Evolutionary conservation across 2,329 filamentous ascomycete genomes (phyloP).

Genomic region (Colletotrichum sp.): DNA sequence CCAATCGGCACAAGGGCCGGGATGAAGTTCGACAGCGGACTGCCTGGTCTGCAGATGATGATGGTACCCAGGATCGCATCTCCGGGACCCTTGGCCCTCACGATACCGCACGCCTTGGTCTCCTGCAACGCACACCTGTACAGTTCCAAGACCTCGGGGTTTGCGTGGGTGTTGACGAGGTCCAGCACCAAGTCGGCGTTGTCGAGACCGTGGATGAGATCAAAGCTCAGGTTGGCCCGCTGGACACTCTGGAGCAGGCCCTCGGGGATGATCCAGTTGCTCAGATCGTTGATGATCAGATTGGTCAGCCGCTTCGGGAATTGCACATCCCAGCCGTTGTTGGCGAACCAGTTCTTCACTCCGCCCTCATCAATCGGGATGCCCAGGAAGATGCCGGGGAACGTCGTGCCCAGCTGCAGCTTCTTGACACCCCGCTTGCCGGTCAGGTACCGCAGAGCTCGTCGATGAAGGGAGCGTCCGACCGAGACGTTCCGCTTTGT

Average conservation of each 20-base stretch:
- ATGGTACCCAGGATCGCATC: constrained; percentile 79
- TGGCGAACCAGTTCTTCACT: constrained; percentile 82
- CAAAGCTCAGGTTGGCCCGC: constrained; percentile 77
- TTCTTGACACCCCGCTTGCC: constrained; percentile 76
- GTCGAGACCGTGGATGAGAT: constrained; percentile 81
- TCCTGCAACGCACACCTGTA: constrained; percentile 79
- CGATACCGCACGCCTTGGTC: constrained; percentile 76
- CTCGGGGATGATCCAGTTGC: constrained; percentile 76
- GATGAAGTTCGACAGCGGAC: constrained; percentile 71
- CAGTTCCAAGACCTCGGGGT: constrained; percentile 79
- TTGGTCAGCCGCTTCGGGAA: constrained; percentile 64
- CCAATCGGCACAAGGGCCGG: constrained; percentile 68
- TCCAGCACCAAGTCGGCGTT: constrained; percentile 76
- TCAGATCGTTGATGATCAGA: constrained; percentile 76
- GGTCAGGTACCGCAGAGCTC: constrained; percentile 76
- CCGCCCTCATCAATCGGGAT: constrained; percentile 68
- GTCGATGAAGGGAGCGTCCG: constrained; percentile 85
- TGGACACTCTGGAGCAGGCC: constrained; percentile 77
- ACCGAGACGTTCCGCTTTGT: constrained; percentile 86
- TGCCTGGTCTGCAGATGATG: constrained; percentile 76
- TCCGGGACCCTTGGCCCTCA: constrained; percentile 75
- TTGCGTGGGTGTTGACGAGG: constrained; percentile 75
- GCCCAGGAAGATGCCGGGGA: constrained; percentile 86
- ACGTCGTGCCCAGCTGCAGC: constrained; percentile 79
- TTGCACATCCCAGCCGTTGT: constrained; percentile 82